Evolutionary conservation across 768 basidiomycete genomes (phyloP), one percentile per base, ranked within the genome.

Genomic region (Vararia minispora): DNA sequence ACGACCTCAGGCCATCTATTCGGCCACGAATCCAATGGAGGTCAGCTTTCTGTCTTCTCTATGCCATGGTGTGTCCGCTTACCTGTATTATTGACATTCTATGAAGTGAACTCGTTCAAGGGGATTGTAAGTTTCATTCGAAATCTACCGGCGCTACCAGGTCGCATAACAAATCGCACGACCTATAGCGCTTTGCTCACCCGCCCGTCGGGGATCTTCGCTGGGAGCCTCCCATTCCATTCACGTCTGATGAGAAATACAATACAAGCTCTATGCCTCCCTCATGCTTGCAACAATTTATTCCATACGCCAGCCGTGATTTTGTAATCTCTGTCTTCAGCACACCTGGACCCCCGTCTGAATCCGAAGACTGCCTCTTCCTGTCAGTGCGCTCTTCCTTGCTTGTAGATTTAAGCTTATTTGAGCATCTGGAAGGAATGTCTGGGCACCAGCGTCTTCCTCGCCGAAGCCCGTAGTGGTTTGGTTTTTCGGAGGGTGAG

Each of bases 401-500:
- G 13, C 28, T 14, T 6, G 9, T 18, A 28, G 20, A 18, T 12
- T 1, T 14, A 20, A n/a, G 14, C 5, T 6, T 13, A 9, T 8
- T 23, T n/a, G n/a, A n/a, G n/a, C n/a, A n/a, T n/a, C n/a, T n/a
- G n/a, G 11, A 10, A 44, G 39, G 18, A 44, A 44, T 32, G 24
- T 40, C 17, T 44, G 39, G 43, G 30, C 43, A 8, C 40, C 40
- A 12, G 16, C 18, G n/a, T n/a, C 35, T 28, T 9, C 33, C 10
- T 35, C 28, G 4, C 35, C 21, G 33, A 43, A 31, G 12, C 39
- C 38, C 8, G 42, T 43, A 9, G 26, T 43, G 13, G 31, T 43
- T 22, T 43, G 42, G 42, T 16, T 43, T 25, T 43, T 40, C 18
- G 42, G 42, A 20, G 42, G 42, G 42, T 43, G 18, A 30, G 42